phyloP scores from a whole-genome alignment of 495 filamentous ascomycete species.

The Neurospora sp. region DNA sequence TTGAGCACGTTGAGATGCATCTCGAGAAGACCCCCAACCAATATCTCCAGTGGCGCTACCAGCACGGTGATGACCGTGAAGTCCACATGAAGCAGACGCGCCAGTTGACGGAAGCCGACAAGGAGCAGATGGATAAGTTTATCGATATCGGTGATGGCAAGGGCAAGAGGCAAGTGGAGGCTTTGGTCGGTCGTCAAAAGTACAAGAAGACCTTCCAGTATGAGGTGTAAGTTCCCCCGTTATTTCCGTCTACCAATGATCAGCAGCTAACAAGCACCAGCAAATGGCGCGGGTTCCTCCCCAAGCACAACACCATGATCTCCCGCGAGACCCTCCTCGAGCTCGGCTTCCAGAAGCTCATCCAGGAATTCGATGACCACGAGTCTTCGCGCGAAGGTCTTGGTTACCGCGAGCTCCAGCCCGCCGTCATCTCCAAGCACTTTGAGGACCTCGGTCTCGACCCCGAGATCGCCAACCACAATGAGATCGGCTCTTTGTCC shows the following conservation, averaged over 20 bases:
- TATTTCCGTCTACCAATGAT: too few relatives aligned
- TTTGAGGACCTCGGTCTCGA: constrained; percentile 95
- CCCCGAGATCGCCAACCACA: constrained; percentile 97
- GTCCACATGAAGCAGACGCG: constrained; percentile 97
- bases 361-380: constrained; percentile 98
- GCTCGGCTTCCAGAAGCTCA: constrained; percentile 79
- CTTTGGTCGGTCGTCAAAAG: constrained; percentile 92
- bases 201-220: constrained; percentile 99
- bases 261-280: constrained; percentile 27
- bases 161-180: constrained; percentile 68
- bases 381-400: constrained; percentile 96
- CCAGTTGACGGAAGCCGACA: constrained; percentile 73
- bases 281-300: constrained; percentile 81
- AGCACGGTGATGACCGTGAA: constrained; percentile 92
- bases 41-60: constrained; percentile 98
- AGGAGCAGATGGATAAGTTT: constrained; percentile 79
- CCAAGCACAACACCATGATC: constrained; percentile 87
- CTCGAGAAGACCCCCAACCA: constrained; percentile 98
- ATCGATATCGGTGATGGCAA: constrained; percentile 77
- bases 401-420: constrained; percentile 84
- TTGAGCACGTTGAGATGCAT: constrained; percentile 99
- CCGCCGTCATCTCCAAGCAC: constrained; percentile 90
- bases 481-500: constrained; percentile 91
- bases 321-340: constrained; percentile 85
- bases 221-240: constrained; percentile 58